A percentile compares a stretch with the other conserved stretches of the same genome.
Evolutionary conservation across 768 basidiomycete species (phyloP).

Genomic region (Lactarius sp.): DNA sequence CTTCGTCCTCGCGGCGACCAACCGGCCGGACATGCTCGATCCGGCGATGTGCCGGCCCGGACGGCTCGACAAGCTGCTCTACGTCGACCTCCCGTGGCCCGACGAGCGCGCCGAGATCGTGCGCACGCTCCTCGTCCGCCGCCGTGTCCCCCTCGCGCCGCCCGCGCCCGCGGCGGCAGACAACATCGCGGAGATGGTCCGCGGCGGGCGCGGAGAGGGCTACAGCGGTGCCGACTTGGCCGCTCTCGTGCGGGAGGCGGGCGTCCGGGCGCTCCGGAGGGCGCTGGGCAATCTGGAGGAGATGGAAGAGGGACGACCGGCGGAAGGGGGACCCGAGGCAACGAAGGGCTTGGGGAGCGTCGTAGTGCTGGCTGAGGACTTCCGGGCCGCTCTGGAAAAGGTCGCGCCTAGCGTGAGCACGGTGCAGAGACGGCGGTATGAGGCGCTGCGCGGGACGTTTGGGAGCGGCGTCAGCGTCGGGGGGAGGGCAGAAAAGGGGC

Average conservation of each 20-base stretch:
- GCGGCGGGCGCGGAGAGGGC: slow-evolving; percentile 66
- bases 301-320: slow-evolving; percentile 39
- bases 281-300: slow-evolving; percentile 63
- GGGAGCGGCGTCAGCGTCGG: slow-evolving; percentile 73
- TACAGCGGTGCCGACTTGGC: slow-evolving; percentile 93
- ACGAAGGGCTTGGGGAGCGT: slow-evolving; percentile 32
- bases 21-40: slow-evolving; percentile 95
- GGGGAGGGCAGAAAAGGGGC: slow-evolving; percentile 29
- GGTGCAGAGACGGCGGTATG: slow-evolving; percentile 78
- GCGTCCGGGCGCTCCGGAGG: slow-evolving; percentile 72
- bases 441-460: slow-evolving; percentile 74
- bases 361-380: slow-evolving; percentile 60
- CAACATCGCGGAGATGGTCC: slow-evolving; percentile 39
- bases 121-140: slow-evolving; percentile 52
- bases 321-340: slow-evolving; percentile 26
- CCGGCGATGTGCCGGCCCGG: slow-evolving; percentile 98
- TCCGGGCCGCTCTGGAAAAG: slow-evolving; percentile 68
- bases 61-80: slow-evolving; percentile 87
- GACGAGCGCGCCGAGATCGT: slow-evolving; percentile 81
- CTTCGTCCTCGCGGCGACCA: slow-evolving; percentile 93
- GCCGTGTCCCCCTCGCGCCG: slow-evolving; percentile 60
- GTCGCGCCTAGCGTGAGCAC: slow-evolving; percentile 84
- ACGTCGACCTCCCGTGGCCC: slow-evolving; percentile 78
- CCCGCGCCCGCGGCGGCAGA: slow-evolving; percentile 29
- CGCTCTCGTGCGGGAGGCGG: slow-evolving; percentile 83